Percentiles rank a stretch among this genome's conserved stretches.
phyloP scores from a whole-genome alignment of 106 monocot genomes.

The Dioscorea dumetorum region DNA sequence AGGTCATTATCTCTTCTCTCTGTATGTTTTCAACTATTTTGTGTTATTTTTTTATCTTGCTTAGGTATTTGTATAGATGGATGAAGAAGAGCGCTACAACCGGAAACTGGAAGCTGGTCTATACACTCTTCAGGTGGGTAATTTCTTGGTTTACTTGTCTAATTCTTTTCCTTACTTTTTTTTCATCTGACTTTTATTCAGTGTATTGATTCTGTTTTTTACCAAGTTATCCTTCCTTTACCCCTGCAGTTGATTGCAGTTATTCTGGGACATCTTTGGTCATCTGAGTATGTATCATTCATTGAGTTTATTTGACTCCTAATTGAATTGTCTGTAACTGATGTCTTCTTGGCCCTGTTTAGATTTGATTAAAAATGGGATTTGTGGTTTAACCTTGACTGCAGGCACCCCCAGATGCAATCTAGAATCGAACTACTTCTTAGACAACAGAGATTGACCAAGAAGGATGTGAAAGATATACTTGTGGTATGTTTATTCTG shows the following conservation, averaged over 20 bases:
- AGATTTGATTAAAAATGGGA: too few species aligned
- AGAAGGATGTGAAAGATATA: slow-evolving; percentile 70
- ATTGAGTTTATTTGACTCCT: slow-evolving; percentile 3
- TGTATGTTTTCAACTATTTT: not conserved
- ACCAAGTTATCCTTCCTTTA: not conserved
- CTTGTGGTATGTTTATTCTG: slow-evolving; percentile 57
- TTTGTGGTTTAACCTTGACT: slow-evolving; percentile 5
- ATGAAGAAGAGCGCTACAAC: slow-evolving; percentile 91
- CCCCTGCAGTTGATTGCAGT: slow-evolving; percentile 70
- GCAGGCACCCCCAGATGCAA: slow-evolving; percentile 69
- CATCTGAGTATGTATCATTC: slow-evolving; percentile 59
- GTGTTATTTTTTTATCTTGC: not conserved
- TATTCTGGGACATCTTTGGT: slow-evolving; percentile 91
- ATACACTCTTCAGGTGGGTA: slow-evolving; percentile 82
- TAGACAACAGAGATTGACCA: slow-evolving; percentile 79
- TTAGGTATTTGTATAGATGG: slow-evolving; percentile 46
- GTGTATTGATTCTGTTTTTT: not conserved
- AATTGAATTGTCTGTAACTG: not conserved
- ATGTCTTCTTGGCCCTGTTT: not conserved
- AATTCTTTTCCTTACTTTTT: not conserved
- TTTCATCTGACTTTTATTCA: not conserved
- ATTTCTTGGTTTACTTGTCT: slow-evolving; percentile 3
- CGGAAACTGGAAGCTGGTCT: slow-evolving; percentile 93
- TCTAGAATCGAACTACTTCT: slow-evolving; percentile 83
- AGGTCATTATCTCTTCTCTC: slow-evolving; percentile 32